A percentile compares a stretch with the other conserved stretches of the same genome.
Evolutionary conservation across 495 filamentous ascomycete genomes (phyloP).

Genomic region (Penicillium diatomitis): DNA sequence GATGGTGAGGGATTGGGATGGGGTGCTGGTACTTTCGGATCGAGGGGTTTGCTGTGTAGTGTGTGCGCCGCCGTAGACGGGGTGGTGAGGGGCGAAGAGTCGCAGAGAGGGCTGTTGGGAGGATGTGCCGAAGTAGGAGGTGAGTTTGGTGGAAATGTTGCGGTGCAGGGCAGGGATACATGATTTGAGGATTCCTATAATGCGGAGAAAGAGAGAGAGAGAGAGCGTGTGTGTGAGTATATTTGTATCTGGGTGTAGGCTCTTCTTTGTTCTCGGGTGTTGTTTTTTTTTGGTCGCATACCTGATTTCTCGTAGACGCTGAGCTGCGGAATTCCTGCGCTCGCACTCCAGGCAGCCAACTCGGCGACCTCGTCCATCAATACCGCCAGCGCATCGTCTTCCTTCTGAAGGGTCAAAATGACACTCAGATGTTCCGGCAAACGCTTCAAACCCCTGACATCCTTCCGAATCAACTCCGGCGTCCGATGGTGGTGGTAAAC

Average conservation of each 20-base stretch:
- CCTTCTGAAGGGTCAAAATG: slow-evolving; percentile 65
- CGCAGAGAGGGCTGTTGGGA: slow-evolving; percentile 55
- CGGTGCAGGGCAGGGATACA: slow-evolving; percentile 71
- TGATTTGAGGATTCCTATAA: slow-evolving; percentile 71
- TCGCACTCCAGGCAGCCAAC: slow-evolving; percentile 82
- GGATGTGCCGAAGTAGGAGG: slow-evolving; percentile 66
- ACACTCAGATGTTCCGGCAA: slow-evolving; percentile 83
- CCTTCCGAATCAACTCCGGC: slow-evolving; percentile 78
- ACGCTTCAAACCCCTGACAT: slow-evolving; percentile 64
- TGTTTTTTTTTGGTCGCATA: slow-evolving; percentile 20
- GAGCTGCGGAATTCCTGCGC: slow-evolving; percentile 72
- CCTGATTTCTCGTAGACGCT: slow-evolving; percentile 89
- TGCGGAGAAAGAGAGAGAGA: not conserved
- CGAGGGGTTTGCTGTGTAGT: not conserved
- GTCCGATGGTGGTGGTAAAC: slow-evolving; percentile 89
- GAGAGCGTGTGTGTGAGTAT: no score
- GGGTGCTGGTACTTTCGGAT: slow-evolving; percentile 12
- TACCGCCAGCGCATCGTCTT: slow-evolving; percentile 63
- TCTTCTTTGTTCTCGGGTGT: no score
- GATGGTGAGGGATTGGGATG: slow-evolving; percentile 57
- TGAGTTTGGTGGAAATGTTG: slow-evolving; percentile 61
- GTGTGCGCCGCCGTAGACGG: slow-evolving; percentile 18
- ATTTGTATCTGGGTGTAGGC: no score
- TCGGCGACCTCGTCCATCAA: slow-evolving; percentile 86
- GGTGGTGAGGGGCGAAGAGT: slow-evolving; percentile 66